Evolutionary conservation across 1,284 basidiomycete species (phyloP).

Genomic region (Irpex sp.): DNA sequence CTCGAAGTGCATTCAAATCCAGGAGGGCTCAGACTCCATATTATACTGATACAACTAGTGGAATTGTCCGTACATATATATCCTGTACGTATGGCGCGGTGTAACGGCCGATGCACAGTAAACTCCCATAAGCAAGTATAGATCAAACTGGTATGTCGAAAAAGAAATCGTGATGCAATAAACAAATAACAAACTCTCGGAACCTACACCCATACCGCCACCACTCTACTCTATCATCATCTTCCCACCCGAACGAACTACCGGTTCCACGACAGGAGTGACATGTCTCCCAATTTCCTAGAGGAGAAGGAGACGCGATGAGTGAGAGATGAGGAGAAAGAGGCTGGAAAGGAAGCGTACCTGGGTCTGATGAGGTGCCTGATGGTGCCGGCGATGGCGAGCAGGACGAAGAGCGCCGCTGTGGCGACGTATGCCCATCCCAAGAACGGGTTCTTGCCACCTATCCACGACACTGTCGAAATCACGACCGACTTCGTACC

Average conservation of each 20-base stretch:
- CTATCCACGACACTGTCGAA: conserved; percentile 96
- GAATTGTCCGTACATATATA: not conserved
- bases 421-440: conserved; percentile 96
- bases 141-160: not conserved
- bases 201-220: not conserved
- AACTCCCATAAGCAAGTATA: not conserved
- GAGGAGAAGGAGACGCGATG: conserved; percentile 1
- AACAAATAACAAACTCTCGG: conserved; percentile 6
- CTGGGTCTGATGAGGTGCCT: conserved; percentile 92
- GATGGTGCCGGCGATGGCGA: conserved; percentile 86
- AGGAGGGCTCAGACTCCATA: not conserved
- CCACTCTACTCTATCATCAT: not conserved
- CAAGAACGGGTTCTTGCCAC: conserved; percentile 95
- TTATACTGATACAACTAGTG: not conserved
- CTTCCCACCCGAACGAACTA: conserved; percentile 15
- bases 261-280: conserved; percentile 83
- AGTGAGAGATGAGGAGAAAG: conserved; percentile 2
- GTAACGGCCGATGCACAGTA: not conserved
- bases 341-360: conserved; percentile 40
- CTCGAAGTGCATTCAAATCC: too few species aligned
- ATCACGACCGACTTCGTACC: conserved; percentile 98
- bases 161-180: conserved; percentile 8
- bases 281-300: conserved; percentile 79
- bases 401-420: conserved; percentile 80
- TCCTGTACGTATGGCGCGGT: not conserved